Percentiles rank a stretch among this genome's conserved stretches.
phyloP scores from a whole-genome alignment of 768 basidiomycete genomes.

The Tylopilus sp. region DNA sequence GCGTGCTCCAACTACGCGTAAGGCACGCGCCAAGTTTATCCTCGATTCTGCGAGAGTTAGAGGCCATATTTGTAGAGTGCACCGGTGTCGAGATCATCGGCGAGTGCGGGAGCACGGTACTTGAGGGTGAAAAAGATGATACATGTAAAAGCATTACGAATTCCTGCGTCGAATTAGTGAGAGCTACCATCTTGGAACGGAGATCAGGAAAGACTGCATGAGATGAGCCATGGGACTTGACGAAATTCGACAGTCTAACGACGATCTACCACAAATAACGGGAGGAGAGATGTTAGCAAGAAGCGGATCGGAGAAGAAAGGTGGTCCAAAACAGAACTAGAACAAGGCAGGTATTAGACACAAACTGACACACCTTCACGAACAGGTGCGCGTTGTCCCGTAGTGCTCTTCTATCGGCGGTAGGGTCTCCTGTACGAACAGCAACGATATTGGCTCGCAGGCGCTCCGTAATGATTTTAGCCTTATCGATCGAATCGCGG shows the following conservation, averaged over 20 bases:
- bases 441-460: conserved; percentile 56
- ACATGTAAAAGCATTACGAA: conserved; percentile 84
- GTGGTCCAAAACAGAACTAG: not conserved
- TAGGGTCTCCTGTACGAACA: conserved; percentile 54
- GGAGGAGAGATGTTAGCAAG: conserved; percentile 1
- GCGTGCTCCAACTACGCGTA: conserved; percentile 57
- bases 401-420: conserved; percentile 55
- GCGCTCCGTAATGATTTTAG: conserved; percentile 60
- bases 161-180: conserved; percentile 84
- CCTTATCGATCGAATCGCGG: conserved; percentile 53
- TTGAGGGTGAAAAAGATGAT: conserved; percentile 68
- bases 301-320: not conserved
- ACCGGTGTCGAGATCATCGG: conserved; percentile 43
- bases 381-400: conserved; percentile 79
- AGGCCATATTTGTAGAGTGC: conserved; percentile 9
- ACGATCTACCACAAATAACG: conserved; percentile 52
- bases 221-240: conserved; percentile 59
- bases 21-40: conserved; percentile 54
- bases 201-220: conserved; percentile 58
- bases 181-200: conserved; percentile 65
- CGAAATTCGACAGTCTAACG: conserved; percentile 67
- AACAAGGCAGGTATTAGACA: not conserved
- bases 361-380: conserved; percentile 56
- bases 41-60: conserved; percentile 29
- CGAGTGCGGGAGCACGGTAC: conserved; percentile 55